Evolutionary conservation across 2,329 filamentous ascomycete species (phyloP), one percentile per base, ranked within the genome.

Genomic region (Ophiostoma novo-ulmi): DNA sequence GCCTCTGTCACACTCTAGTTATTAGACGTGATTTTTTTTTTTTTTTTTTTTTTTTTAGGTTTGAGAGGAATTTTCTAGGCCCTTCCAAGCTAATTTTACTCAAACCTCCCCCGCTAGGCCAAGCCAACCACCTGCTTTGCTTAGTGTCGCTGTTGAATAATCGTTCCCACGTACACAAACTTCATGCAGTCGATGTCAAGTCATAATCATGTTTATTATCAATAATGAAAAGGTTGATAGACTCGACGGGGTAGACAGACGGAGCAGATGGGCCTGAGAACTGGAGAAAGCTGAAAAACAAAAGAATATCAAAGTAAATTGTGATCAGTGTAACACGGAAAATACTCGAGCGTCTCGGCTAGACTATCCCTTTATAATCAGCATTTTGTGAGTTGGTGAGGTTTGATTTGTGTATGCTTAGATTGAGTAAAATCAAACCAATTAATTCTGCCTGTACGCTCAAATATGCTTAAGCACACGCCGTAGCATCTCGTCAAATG

Each of bases 131-230:
- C 52, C n/a, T 58, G 2, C 10, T 58, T 58, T 31, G 10, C 17
- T 58, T 58, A 58, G 52, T n/a, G 44, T 26, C 52, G 52, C 10
- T 22, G 22, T 58, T 58, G 52, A 58, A 58, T 58, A 48, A 58
- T 26, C 52, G 22, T 58, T 58, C 52, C 52, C 52, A 58, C 52
- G 26, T 58, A 58, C 52, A 58, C 52, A 22, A 26, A 26, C 22
- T 26, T 14, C 48, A 22, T 20, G 17, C 44, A 48, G 10, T 22
- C 52, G 52, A 58, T 22, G 22, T 22, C 52, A 58, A 58, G 52
- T 26, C 52, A 58, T 26, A 55, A 31, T 3, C 52, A n/a, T 48
- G 8, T 20, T 17, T 20, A 48, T 48, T n/a, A 20, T 48, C 44
- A 48, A 48, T n/a, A 48, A 48, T 48, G 44, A 20, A 48, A 17